Evolutionary conservation across 176 grass and related monocot species (phyloP).

Genomic region (Cenchrus americanus): DNA sequence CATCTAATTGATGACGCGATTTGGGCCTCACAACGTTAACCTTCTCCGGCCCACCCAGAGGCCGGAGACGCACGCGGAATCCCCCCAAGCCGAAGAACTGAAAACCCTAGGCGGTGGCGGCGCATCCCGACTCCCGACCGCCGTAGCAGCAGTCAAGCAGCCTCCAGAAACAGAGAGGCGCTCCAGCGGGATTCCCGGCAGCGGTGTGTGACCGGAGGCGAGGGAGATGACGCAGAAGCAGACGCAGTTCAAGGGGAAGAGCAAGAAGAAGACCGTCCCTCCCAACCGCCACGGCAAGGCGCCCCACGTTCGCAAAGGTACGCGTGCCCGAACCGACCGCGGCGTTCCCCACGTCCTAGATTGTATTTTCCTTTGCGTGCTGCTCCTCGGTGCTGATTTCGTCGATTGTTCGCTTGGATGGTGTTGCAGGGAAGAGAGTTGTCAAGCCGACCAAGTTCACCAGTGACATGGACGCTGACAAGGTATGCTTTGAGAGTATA

Average conservation of each 20-base stretch:
- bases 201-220: neutral
- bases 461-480: conserved; percentile 74
- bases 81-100: neutral
- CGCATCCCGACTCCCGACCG: neutral
- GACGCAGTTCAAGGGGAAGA: conserved; percentile 81
- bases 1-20: neutral
- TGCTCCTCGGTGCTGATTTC: neutral
- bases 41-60: neutral
- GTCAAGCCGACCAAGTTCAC: conserved; percentile 66
- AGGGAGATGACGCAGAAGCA: conserved; percentile 92
- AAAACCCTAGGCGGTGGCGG: conserved; percentile 48
- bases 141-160: conserved; percentile 10
- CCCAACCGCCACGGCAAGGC: conserved; percentile 88
- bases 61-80: no score
- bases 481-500: conserved; percentile 34
- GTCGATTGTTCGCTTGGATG: neutral
- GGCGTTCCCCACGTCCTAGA: neutral
- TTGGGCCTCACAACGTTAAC: conserved; percentile 11
- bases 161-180: neutral
- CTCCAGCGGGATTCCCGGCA: neutral
- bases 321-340: neutral
- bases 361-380: neutral
- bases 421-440: conserved; percentile 67
- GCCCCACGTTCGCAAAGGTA: conserved; percentile 77
- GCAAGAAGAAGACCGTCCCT: conserved; percentile 75